Evolutionary conservation across 257 asterid genomes (phyloP).

Genomic region (Jaltomata sinuosa): DNA sequence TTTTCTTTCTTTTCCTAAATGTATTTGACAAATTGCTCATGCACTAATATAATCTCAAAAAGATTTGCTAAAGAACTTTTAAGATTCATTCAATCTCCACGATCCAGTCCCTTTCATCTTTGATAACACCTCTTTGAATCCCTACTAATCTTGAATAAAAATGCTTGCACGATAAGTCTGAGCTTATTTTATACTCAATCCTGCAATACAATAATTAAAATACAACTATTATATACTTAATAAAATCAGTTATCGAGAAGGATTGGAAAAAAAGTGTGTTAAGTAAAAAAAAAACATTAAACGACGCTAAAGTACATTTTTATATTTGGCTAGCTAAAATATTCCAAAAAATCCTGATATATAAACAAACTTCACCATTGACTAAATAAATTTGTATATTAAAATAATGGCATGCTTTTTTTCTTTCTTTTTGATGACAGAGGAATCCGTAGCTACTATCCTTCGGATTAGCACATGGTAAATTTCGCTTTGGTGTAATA

Average conservation of each 20-base stretch:
- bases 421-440: too few species aligned
- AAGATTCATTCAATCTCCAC: constrained; percentile 26
- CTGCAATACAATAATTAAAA: constrained; percentile 15
- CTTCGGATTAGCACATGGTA: too few species aligned
- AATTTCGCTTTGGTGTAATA: too few species aligned
- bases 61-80: not conserved
- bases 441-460: too few species aligned
- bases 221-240: not conserved
- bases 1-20: too few species aligned
- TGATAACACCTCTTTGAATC: constrained; percentile 48
- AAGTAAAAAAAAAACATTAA: too few species aligned
- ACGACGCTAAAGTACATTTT: not conserved
- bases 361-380: not conserved
- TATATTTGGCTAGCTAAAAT: not conserved
- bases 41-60: not conserved
- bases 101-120: constrained; percentile 60
- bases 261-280: not conserved
- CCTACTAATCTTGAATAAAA: constrained; percentile 34
- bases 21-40: not conserved
- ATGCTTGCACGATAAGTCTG: constrained; percentile 20
- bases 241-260: not conserved
- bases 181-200: constrained; percentile 37
- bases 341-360: not conserved
- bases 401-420: too few species aligned
- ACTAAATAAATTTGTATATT: not conserved